These are phyloP conservation scores for Penicillium waksmanii DNA, from an alignment of 495 filamentous ascomycete genomes.

Conservation along the genomic window DNA sequence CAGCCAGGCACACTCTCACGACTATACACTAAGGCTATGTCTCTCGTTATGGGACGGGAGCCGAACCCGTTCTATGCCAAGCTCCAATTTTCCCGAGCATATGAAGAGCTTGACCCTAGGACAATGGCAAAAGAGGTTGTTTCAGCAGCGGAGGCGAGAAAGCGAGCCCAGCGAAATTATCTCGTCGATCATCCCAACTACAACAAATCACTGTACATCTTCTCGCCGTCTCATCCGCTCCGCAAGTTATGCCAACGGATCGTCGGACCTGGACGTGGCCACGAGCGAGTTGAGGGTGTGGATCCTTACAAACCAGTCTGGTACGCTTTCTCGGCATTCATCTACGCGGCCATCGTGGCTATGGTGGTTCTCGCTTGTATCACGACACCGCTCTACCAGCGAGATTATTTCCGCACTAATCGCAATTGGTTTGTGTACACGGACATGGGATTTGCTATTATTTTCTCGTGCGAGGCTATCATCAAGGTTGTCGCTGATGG, in stretches of 20 bases:
- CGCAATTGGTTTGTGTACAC: constrained; percentile 95
- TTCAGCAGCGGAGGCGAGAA: constrained; percentile 77
- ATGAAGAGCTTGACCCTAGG: constrained; percentile 79
- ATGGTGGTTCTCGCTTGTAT: constrained; percentile 97
- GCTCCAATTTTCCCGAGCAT: constrained; percentile 69
- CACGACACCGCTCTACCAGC: constrained; percentile 92
- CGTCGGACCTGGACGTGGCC: constrained; percentile 88
- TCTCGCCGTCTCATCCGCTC: constrained; percentile 73
- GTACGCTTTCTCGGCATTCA: constrained; percentile 90
- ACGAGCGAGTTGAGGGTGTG: constrained; percentile 81
- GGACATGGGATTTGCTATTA: constrained; percentile 83
- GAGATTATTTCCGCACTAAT: constrained; percentile 72
- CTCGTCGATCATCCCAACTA: constrained; percentile 85
- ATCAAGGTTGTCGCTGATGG: constrained; percentile 98
- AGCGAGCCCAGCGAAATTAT: constrained; percentile 87
- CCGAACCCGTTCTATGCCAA: constrained; percentile 96
- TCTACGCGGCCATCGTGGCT: constrained; percentile 91
- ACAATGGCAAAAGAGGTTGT: constrained; percentile 90
- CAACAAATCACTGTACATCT: constrained; percentile 90
- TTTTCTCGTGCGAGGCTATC: constrained; percentile 85
- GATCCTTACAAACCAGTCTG: constrained; percentile 85
- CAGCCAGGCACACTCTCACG: constrained; percentile 59
- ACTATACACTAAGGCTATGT: constrained; percentile 58
- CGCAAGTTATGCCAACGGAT: constrained; percentile 85
- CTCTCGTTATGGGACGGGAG: constrained; percentile 63